phyloP scores from a whole-genome alignment of 1,139 yeast genomes.

The Citeromyces siamensis region DNA sequence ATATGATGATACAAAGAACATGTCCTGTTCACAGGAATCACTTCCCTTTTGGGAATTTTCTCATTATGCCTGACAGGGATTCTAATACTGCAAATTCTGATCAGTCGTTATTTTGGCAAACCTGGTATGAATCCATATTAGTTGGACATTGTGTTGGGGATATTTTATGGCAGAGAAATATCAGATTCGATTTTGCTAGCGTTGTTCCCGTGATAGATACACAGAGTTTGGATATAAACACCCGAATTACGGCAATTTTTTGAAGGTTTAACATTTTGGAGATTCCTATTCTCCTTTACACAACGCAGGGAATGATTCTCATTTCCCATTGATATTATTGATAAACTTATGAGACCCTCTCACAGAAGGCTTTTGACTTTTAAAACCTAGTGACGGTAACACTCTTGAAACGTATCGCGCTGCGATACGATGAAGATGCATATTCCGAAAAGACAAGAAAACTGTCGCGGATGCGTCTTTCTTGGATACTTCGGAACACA shows the following conservation, averaged over 20 bases:
- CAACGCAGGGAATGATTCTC: conserved; percentile 81
- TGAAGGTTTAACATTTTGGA: no score
- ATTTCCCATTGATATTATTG: conserved; percentile 36
- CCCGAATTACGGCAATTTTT: not conserved
- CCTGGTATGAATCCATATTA: conserved; percentile 21
- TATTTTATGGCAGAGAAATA: conserved; percentile 31
- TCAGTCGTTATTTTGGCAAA: conserved; percentile 6
- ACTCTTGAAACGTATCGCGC: no score
- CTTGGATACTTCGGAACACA: no score
- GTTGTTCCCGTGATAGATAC: conserved; percentile 33
- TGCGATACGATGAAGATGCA: no score
- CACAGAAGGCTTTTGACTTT: not conserved
- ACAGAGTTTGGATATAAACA: conserved; percentile 25
- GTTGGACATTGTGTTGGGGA: conserved; percentile 76
- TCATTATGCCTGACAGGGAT: conserved; percentile 19
- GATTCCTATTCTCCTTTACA: conserved; percentile 58
- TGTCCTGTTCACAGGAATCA: conserved; percentile 47
- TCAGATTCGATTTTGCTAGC: conserved; percentile 38
- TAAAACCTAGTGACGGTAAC: no score
- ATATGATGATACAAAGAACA: no score
- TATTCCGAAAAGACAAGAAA: no score
- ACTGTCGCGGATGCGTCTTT: no score
- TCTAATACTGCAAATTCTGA: conserved; percentile 20
- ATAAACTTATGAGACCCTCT: not conserved
- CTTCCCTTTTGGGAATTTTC: conserved; percentile 43